Evolutionary conservation across 2,329 filamentous ascomycete species (phyloP).

Genomic region (Rutstroemia sp.): DNA sequence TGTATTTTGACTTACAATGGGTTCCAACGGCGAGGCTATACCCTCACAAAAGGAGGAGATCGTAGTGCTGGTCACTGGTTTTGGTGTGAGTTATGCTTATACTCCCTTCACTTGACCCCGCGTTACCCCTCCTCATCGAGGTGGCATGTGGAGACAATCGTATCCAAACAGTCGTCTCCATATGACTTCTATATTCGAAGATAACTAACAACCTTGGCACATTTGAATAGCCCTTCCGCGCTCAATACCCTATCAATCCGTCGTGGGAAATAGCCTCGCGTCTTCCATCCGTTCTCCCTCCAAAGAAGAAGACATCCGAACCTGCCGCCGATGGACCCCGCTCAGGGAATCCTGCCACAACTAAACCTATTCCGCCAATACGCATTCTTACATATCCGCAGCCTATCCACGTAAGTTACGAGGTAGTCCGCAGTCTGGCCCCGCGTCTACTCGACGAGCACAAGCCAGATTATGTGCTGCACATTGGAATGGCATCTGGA

Average conservation of each 20-base stretch:
- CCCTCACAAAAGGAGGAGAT: constrained; percentile 38
- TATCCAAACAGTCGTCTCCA: too few species aligned
- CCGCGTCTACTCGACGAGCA: constrained; percentile 44
- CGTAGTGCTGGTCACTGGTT: constrained; percentile 54
- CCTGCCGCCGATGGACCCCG: constrained; percentile 11
- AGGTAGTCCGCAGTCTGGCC: constrained; percentile 53
- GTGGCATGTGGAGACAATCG: background rate
- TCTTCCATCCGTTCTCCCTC: constrained; percentile 56
- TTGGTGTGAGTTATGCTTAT: constrained; percentile 40
- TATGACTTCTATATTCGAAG: too few species aligned
- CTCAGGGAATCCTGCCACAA: constrained; percentile 23
- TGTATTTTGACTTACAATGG: constrained; percentile 20
- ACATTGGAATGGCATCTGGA: constrained; percentile 71
- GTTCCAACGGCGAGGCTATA: constrained; percentile 10
- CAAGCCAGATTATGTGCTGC: constrained; percentile 57
- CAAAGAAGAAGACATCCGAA: constrained; percentile 20
- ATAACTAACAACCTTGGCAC: background rate
- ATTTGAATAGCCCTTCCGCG: constrained; percentile 60
- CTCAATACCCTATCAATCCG: constrained; percentile 65
- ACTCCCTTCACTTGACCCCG: background rate
- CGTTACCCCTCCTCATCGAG: background rate
- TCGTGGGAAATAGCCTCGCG: constrained; percentile 69
- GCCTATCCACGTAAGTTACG: constrained; percentile 66
- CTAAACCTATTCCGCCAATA: constrained; percentile 38
- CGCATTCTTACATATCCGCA: constrained; percentile 57